phyloP scores from a whole-genome alignment of 1,139 yeast species.

The Yamadazyma dendronema region DNA sequence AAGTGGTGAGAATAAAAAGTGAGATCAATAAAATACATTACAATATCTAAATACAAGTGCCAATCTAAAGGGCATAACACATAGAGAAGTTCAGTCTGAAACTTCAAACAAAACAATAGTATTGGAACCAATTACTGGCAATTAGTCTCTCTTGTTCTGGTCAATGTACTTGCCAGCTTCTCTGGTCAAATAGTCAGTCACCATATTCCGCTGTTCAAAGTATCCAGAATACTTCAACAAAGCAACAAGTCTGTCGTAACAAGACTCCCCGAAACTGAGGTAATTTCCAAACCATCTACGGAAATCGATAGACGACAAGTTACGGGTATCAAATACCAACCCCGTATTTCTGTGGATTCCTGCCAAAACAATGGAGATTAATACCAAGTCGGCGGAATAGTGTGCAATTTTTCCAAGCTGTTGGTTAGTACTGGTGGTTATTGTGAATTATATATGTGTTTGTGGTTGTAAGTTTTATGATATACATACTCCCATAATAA shows the following conservation, averaged over 20 bases:
- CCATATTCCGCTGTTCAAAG: slow-evolving; percentile 42
- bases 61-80: too few relatives aligned
- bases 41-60: too few relatives aligned
- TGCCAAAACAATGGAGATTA: slow-evolving; percentile 62
- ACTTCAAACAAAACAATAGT: too few relatives aligned
- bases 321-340: slow-evolving; percentile 44
- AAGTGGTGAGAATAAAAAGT: background rate
- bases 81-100: too few relatives aligned
- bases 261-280: slow-evolving; percentile 52
- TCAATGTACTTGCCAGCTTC: slow-evolving; percentile 32
- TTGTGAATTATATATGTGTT: background rate
- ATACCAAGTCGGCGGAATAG: slow-evolving; percentile 56
- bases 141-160: slow-evolving; percentile 20
- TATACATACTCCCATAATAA: slow-evolving; percentile 8
- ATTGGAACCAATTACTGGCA: too few relatives aligned
- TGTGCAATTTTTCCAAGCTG: slow-evolving; percentile 55
- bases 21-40: too few relatives aligned
- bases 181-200: slow-evolving; percentile 35
- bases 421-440: slow-evolving; percentile 5
- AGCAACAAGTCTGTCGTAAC: slow-evolving; percentile 46
- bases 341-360: slow-evolving; percentile 68
- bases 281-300: slow-evolving; percentile 54
- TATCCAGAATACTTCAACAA: slow-evolving; percentile 41
- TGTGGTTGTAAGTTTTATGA: too few relatives aligned
- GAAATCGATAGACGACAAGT: slow-evolving; percentile 50